Conservation (phyloP, 1,139 yeast genomes). For the Yamadazyma aaseri region DNA sequence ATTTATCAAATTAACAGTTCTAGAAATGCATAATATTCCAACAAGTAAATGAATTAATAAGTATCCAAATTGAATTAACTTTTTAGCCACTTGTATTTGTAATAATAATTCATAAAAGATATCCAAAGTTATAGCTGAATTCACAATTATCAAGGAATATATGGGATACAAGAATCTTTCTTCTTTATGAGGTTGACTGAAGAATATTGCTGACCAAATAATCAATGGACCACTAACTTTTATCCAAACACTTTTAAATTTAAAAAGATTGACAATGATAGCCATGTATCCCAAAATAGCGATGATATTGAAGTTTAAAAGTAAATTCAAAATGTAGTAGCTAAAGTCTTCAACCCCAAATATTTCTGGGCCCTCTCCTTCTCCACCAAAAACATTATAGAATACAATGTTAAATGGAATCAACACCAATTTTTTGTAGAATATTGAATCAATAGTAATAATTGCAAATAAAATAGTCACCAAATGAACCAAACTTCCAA, state of each 20-base stretch:
- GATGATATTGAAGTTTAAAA: constrained; percentile 69
- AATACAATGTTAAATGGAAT: constrained; percentile 82
- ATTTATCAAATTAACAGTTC: constrained; percentile 42
- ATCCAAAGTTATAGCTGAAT: constrained; percentile 55
- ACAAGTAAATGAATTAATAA: background rate
- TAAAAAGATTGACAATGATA: constrained; percentile 18
- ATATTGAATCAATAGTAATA: constrained; percentile 53
- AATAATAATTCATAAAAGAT: constrained; percentile 3
- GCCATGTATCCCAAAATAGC: constrained; percentile 49
- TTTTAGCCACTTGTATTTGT: constrained; percentile 11
- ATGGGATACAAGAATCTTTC: constrained; percentile 88
- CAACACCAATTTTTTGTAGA: constrained; percentile 59
- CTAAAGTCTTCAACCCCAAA: constrained; percentile 86
- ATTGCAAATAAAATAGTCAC: constrained; percentile 25
- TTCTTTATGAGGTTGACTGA: constrained; percentile 85
- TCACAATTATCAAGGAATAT: constrained; percentile 64
- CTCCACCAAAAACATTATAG: constrained; percentile 77
- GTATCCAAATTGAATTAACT: constrained; percentile 12
- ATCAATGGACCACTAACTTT: constrained; percentile 35
- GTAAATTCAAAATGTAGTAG: constrained; percentile 68
- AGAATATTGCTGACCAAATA: constrained; percentile 68
- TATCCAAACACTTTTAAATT: constrained; percentile 14
- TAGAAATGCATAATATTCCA: constrained; percentile 31
- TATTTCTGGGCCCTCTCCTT: constrained; percentile 81
- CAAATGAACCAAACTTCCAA: constrained; percentile 19